Conservation (phyloP, 176 grass and related monocot genomes). For the Oryza nivara region DNA sequence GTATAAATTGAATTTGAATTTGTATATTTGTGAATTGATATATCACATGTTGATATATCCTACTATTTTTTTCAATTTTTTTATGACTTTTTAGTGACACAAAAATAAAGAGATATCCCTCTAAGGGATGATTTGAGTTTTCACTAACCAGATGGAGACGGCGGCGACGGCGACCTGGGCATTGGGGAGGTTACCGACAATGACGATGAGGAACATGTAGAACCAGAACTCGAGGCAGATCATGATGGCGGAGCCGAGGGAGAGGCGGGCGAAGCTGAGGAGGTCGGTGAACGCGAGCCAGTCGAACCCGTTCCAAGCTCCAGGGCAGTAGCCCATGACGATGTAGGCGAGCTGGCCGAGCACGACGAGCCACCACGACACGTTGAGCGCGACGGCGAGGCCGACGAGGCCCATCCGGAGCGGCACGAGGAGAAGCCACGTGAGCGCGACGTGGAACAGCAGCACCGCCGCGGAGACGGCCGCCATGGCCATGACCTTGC, state of each 20-base stretch:
- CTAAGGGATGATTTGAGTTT: too few relatives aligned
- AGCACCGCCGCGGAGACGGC: constrained; percentile 43
- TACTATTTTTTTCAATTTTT: too few relatives aligned
- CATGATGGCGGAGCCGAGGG: constrained; percentile 84
- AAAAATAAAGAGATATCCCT: too few relatives aligned
- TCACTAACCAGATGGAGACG: constrained; percentile 65
- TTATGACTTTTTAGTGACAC: too few relatives aligned
- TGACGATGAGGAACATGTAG: constrained; percentile 83
- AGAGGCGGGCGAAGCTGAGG: constrained; percentile 67
- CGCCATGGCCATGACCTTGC: constrained; percentile 85
- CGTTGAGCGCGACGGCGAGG: constrained; percentile 74
- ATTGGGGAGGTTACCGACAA: constrained; percentile 73
- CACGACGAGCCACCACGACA: constrained; percentile 81
- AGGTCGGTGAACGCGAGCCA: constrained; percentile 65
- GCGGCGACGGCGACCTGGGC: constrained; percentile 84
- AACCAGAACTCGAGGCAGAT: constrained; percentile 90
- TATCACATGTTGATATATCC: too few relatives aligned
- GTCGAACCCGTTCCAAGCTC: constrained; percentile 84
- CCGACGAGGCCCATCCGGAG: constrained; percentile 62
- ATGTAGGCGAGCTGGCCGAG: constrained; percentile 60
- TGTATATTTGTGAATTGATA: too few relatives aligned
- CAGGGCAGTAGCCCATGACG: constrained; percentile 64
- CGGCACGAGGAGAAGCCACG: constrained; percentile 61
- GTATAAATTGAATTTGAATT: too few relatives aligned
- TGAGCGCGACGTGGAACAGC: constrained; percentile 59